These are phyloP conservation scores for Microsporum canis DNA, from an alignment of 2,329 filamentous ascomycete genomes.

Conservation along the genomic window DNA sequence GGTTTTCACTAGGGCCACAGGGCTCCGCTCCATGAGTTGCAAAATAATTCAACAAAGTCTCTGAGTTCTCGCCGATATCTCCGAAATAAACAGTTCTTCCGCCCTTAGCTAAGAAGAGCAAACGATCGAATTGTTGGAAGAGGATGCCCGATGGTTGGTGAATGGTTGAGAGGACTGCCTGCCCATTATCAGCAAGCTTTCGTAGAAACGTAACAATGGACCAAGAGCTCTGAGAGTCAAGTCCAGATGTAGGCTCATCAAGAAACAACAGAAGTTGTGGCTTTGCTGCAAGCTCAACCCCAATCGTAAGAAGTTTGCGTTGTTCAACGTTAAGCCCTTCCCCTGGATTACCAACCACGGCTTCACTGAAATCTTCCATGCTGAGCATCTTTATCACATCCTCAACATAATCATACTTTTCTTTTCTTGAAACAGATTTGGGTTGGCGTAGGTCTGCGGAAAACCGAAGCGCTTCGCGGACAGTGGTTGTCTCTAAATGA, in stretches of 20 bases:
- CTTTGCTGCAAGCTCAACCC: conserved; percentile 84
- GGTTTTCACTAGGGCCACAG: conserved; percentile 53
- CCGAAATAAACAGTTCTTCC: conserved; percentile 59
- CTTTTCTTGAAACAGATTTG: conserved; percentile 52
- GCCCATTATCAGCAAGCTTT: conserved; percentile 74
- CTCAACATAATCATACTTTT: conserved; percentile 77
- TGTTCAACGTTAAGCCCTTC: conserved; percentile 57
- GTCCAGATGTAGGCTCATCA: conserved; percentile 83
- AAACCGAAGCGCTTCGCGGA: conserved; percentile 77
- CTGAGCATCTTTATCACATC: conserved; percentile 78
- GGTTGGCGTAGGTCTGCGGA: conserved; percentile 76
- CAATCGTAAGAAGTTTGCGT: conserved; percentile 69
- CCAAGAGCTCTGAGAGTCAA: conserved; percentile 86
- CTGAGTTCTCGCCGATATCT: conserved; percentile 48
- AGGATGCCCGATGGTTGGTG: conserved; percentile 86
- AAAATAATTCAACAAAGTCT: conserved; percentile 52
- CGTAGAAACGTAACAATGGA: conserved; percentile 73
- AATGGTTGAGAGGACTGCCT: conserved; percentile 84
- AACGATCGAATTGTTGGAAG: conserved; percentile 65
- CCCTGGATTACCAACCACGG: conserved; percentile 75
- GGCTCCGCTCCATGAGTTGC: conserved; percentile 47
- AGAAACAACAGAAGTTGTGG: conserved; percentile 77
- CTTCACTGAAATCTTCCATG: conserved; percentile 81
- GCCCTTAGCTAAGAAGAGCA: conserved; percentile 52
- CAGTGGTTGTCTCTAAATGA: conserved; percentile 70